Base-by-base conservation (phyloP, 768 basidiomycete genomes). In the Calocybe gangraenosa region DNA sequence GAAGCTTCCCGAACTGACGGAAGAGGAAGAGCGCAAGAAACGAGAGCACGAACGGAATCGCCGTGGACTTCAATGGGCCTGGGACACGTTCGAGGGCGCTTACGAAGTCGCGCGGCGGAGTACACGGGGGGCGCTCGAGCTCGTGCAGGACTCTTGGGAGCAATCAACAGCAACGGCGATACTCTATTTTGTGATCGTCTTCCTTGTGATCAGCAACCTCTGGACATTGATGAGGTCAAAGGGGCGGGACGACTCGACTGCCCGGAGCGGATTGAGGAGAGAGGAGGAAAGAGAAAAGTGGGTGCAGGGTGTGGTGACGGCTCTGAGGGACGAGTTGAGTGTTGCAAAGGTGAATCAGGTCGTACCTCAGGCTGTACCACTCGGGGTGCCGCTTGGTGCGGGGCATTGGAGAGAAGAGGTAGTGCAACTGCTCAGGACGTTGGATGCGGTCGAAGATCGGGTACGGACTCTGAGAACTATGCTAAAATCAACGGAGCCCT, bases 21-120 rank as follows among this genome's bases (percentile, higher is more conserved):
- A 69, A 40, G 63, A 65, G 48, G 58, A 76, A 50, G 60, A 70
- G 55, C 54, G 65, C 48, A 79, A 83, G 61, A 70, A 70, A 46
- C 79, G 85, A 42, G 84, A 85, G 60, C 70, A 74, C 44, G 82
- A 87, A 59, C 79, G 83, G 13, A 81, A 82, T 49, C 76, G 71
- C 47, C 84, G 87, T 14, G 81, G 81, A 0, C 65, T 91, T 51
- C 90, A 92, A 56, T 92, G 90, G 90, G 89, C 89, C 2, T 87
- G 81, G 68, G 90, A 92, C 53, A 92, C 90, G 37, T 76, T 88
- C 61, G 83, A 82, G 22, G 90, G 87, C 8, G 83, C 90, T 1
- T 75, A 68, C 49, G 72, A 76, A 51, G 89, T 92, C 49, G 88
- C 79, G 22, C 69, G 66, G 56, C 79, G 80, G 58, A 88, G 85